These are phyloP conservation scores for Xylaria digitata DNA, from an alignment of 2,329 filamentous ascomycete species.

Conservation along the genomic window DNA sequence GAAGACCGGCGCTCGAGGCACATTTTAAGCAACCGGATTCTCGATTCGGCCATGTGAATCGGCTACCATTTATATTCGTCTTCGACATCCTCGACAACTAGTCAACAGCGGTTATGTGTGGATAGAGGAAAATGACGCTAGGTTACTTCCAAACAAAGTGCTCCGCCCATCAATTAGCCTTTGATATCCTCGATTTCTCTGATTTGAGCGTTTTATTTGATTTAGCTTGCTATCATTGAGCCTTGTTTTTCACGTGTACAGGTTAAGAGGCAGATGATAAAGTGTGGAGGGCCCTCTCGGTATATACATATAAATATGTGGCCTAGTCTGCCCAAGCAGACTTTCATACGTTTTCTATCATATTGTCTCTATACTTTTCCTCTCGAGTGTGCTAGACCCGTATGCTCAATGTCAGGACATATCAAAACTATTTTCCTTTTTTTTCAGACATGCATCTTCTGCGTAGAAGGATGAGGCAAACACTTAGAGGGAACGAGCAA, in stretches of 20 bases:
- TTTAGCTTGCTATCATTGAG: background rate
- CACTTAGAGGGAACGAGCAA: no score
- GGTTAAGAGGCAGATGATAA: conserved; percentile 28
- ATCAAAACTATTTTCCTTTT: no score
- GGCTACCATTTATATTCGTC: background rate
- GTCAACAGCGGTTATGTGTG: background rate
- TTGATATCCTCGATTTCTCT: conserved; percentile 20
- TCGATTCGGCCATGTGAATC: background rate
- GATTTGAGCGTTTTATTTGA: conserved; percentile 29
- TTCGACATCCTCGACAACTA: background rate
- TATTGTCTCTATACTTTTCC: no score
- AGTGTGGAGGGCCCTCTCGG: conserved; percentile 6
- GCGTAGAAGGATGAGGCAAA: no score
- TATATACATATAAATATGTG: conserved; percentile 23
- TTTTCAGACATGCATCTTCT: no score
- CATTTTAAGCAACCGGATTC: conserved; percentile 55
- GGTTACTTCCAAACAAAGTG: background rate
- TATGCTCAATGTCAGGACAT: no score
- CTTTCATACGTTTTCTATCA: background rate
- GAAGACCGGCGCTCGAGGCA: conserved; percentile 70
- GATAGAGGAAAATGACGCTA: background rate
- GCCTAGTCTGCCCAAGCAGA: background rate
- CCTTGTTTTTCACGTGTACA: conserved; percentile 13
- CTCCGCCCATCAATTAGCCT: conserved; percentile 4
- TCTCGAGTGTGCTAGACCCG: no score